Evolutionary conservation across 805 yeast genomes (phyloP), one percentile per base, ranked within the genome.

Genomic region (Schizosaccharomyces lindneri): DNA sequence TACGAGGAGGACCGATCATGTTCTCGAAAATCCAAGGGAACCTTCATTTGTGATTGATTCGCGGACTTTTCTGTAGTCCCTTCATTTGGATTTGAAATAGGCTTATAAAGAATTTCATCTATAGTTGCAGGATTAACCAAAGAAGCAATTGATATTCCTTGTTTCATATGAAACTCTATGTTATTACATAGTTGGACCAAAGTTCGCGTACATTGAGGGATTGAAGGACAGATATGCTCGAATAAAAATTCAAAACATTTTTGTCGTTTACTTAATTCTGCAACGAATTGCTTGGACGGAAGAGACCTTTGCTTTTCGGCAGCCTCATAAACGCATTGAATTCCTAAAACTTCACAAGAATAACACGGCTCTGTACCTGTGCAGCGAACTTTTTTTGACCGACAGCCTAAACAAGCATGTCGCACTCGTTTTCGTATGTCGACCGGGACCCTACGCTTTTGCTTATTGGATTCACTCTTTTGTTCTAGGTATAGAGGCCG

Each of bases 361-460:
- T 51, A 77, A 69, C 90, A 84, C 0, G 88, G 89, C 65, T 78
- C 81, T 65, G 77, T 76, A 2, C 88, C 89, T 68, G 82, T 86
- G 70, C 90, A 84, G 67, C 82, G 81, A 65, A 82, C 85, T 68
- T 84, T 84, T 70, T 81, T 82, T 71, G 36, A 21, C 13, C 57
- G 57, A 51, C 57, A 51, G 29, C 19, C n/a, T 39, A 51, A 17
- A 29, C 57, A 51, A 24, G 57, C 57, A 17, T 17, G 31, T 17
- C 57, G 31, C 1, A 51, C 36, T 51, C 57, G 31, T 17, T 29
- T 21, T 21, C 57, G 31, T n/a, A 17, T 21, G 36, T 27, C 57
- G 11, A n/a, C 31, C 4, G 57, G 57, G 15, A 51, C 57, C 19
- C 57, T 21, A 17, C 57, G 21, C n/a, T 29, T 51, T n/a, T 21